Base-by-base conservation (phyloP, 805 yeast genomes). In the Brettanomyces custersianus region DNA sequence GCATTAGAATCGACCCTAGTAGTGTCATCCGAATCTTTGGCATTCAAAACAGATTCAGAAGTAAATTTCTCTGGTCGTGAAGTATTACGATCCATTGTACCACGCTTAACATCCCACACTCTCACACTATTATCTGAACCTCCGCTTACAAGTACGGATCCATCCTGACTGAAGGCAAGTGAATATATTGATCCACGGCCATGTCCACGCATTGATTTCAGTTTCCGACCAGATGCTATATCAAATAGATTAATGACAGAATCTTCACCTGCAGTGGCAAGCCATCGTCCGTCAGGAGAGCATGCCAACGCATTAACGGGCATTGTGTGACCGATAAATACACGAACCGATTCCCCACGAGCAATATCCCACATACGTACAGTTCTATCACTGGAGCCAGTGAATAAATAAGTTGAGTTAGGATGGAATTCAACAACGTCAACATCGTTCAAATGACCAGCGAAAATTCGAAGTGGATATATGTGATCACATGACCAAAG, bases 401-500 rank as follows among this genome's bases (percentile, higher is more conserved):
- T 90, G 52, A 92, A 79, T 5, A 92, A 77, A 55, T 92, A 92
- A 33, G 88, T 82, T 7, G 96, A 88, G 57, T 92, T 92, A 19
- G 98, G 97, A 62, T 92, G 98, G 72, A 90, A 92, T 34, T 78
- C 79, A 25, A 90, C 94, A 46, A 90, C 78, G 54, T 92, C 97
- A 26, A 92, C 97, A 62, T 92, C 99, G 51, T 86, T 83, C 49
- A 88, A 71, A 60, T 92, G 99, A 1, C 99, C 99, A 0, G 97
- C 97, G 65, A 92, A 90, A 19, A 92, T 84, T 47, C 98, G 70
- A 49, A 92, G 66, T 25, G 99, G 97, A 55, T 90, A 88, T 31
- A 92, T 88, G 59, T 92, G 99, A 57, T 92, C 98, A 48, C 95
- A 86, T 19, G 95, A 87, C 99, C 99, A 92, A 38, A 92, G 66